phyloP scores from a whole-genome alignment of 257 asterid genomes.

The Striga asiatica region DNA sequence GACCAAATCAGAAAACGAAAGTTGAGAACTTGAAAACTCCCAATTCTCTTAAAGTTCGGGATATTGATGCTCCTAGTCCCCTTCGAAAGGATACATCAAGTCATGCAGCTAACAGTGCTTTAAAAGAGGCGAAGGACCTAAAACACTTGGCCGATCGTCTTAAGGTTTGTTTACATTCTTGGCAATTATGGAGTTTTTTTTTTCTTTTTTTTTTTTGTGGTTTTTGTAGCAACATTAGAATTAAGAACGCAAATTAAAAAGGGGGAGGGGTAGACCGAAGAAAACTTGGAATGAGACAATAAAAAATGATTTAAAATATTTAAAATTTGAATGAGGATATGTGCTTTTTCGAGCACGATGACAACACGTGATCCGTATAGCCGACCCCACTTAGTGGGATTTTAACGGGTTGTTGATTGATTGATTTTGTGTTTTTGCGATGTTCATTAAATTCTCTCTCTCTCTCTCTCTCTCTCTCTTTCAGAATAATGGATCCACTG shows the following conservation, averaged over 20 bases:
- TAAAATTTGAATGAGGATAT: too few species aligned
- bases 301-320: too few species aligned
- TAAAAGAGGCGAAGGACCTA: conserved; percentile 93
- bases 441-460: conserved; percentile 10
- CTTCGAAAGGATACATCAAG: conserved; percentile 68
- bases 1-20: conserved; percentile 42
- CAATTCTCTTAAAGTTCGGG: conserved; percentile 44
- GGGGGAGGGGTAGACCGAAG: too few species aligned
- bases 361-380: too few species aligned
- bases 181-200: background rate
- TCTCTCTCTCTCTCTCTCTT: too few species aligned
- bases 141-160: conserved; percentile 93
- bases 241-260: too few species aligned
- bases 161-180: conserved; percentile 42
- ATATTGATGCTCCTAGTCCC: conserved; percentile 68
- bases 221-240: too few species aligned
- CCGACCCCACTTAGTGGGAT: too few species aligned
- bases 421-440: conserved; percentile 11
- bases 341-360: too few species aligned
- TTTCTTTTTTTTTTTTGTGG: too few species aligned
- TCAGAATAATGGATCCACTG: conserved; percentile 80
- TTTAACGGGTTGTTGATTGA: too few species aligned
- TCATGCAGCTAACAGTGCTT: conserved; percentile 71
- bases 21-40: conserved; percentile 52
- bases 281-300: too few species aligned